Evolutionary conservation across 352 stramenopile genomes (phyloP).

Genomic region (Globisporangium paroecandrum): DNA sequence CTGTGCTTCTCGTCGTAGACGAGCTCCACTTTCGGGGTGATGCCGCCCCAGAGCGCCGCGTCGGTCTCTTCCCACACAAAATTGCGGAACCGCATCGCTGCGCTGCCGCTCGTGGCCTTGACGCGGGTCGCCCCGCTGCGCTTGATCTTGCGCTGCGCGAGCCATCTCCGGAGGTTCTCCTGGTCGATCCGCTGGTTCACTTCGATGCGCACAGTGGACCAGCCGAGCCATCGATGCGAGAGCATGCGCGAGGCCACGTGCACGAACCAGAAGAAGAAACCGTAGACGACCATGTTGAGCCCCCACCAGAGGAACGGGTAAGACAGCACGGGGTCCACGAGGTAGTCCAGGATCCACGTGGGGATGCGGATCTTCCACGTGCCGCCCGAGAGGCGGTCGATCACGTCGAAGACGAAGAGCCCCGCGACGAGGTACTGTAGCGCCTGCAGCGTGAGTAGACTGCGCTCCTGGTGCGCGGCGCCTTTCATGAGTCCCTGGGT

Average conservation of each 20-base stretch:
- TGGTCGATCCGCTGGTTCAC: slow-evolving; percentile 47
- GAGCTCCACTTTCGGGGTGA: slow-evolving; percentile 76
- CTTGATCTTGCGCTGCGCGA: slow-evolving; percentile 25
- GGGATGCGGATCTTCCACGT: slow-evolving; percentile 90
- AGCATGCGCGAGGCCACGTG: slow-evolving; percentile 42
- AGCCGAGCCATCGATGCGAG: slow-evolving; percentile 69
- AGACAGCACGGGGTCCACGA: slow-evolving; percentile 49
- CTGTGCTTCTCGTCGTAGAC: slow-evolving; percentile 56
- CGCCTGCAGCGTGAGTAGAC: slow-evolving; percentile 76
- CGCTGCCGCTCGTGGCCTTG: slow-evolving; percentile 55
- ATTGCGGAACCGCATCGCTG: slow-evolving; percentile 71
- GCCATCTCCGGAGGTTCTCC: slow-evolving; percentile 24
- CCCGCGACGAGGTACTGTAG: slow-evolving; percentile 92
- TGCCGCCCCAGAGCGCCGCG: slow-evolving; percentile 77
- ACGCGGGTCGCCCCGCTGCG: slow-evolving; percentile 26
- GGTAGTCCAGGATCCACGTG: slow-evolving; percentile 45
- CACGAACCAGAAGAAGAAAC: slow-evolving; percentile 46
- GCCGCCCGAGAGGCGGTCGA: slow-evolving; percentile 92
- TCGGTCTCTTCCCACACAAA: slow-evolving; percentile 90
- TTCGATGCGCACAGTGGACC: slow-evolving; percentile 82
- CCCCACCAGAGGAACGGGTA: slow-evolving; percentile 81
- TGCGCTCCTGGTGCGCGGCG: slow-evolving; percentile 62
- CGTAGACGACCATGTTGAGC: slow-evolving; percentile 88
- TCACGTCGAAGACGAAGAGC: slow-evolving; percentile 92
- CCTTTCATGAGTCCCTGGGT: slow-evolving; percentile 85